These are phyloP conservation scores for Microstroma glucosiphilum DNA, from an alignment of 1,284 basidiomycete species.

Conservation along the genomic window DNA sequence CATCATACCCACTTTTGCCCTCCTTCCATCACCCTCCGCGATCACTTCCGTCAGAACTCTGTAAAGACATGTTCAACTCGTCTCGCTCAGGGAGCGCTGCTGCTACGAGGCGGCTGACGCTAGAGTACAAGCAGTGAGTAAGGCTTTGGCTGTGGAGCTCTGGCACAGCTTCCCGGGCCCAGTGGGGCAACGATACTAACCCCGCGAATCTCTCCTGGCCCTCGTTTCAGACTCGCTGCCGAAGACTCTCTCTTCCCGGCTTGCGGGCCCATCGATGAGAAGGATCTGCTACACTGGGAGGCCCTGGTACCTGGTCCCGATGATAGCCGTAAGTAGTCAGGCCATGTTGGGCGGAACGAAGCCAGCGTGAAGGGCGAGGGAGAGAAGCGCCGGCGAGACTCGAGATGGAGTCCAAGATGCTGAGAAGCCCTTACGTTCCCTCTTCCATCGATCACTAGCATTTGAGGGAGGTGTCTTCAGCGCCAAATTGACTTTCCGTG, in stretches of 20 bases:
- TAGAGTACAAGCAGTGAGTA: constrained; percentile 50
- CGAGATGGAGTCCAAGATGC: neutral
- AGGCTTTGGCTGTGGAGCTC: no score
- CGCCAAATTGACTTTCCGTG: constrained; percentile 82
- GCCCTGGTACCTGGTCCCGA: constrained; percentile 92
- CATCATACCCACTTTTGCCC: no score
- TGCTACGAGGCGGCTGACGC: constrained; percentile 47
- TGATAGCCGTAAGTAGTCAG: constrained; percentile 62
- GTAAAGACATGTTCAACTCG: constrained; percentile 1
- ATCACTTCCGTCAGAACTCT: no score
- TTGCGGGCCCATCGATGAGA: constrained; percentile 78
- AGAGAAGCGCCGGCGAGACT: no score
- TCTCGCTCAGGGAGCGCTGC: constrained; percentile 18
- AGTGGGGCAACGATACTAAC: neutral
- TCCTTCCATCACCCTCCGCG: no score
- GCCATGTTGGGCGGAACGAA: no score
- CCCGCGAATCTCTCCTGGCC: neutral
- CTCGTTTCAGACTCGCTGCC: constrained; percentile 19
- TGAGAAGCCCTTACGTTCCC: neutral
- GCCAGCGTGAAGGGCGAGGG: no score
- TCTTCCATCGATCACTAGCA: constrained; percentile 44
- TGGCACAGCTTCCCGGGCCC: neutral
- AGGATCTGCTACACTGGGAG: constrained; percentile 97
- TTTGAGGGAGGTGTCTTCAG: constrained; percentile 97
- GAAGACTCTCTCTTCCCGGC: constrained; percentile 47